Percentiles rank a stretch among this genome's conserved stretches.
Evolutionary conservation across 2,329 filamentous ascomycete genomes (phyloP).

Genomic region (Talaromyces albobiverticillius): DNA sequence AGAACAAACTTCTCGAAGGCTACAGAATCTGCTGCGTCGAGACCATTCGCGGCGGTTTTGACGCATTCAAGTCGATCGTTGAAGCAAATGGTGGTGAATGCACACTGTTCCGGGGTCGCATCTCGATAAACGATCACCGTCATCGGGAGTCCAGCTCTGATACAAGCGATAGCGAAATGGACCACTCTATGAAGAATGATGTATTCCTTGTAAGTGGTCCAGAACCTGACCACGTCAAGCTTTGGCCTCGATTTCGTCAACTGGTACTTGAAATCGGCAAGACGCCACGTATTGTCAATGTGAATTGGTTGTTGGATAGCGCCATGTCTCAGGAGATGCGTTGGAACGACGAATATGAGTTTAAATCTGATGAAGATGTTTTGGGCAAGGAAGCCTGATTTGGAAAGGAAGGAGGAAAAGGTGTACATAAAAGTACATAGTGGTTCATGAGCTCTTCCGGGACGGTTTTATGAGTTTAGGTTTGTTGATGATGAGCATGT

Average conservation of each 20-base stretch:
- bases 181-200: conserved; percentile 62
- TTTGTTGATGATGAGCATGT: background rate
- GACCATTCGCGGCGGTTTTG: conserved; percentile 73
- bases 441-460: background rate
- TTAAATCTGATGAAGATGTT: conserved; percentile 22
- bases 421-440: conserved; percentile 11
- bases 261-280: conserved; percentile 77
- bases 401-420: background rate
- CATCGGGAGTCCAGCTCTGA: conserved; percentile 57
- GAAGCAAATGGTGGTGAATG: conserved; percentile 85
- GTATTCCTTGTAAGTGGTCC: conserved; percentile 79
- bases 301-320: conserved; percentile 87
- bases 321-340: conserved; percentile 81
- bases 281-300: conserved; percentile 73
- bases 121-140: conserved; percentile 53
- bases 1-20: conserved; percentile 69
- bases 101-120: conserved; percentile 70
- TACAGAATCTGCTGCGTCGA: conserved; percentile 83
- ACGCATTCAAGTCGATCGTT: conserved; percentile 82
- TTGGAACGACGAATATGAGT: conserved; percentile 61
- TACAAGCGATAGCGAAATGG: conserved; percentile 51
- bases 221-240: conserved; percentile 62
- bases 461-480: conserved; percentile 1
- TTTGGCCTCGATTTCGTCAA: conserved; percentile 78
- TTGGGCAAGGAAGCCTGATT: background rate